These are phyloP conservation scores for Fonsecaea pedrosoi DNA, from an alignment of 2,329 filamentous ascomycete species.

Conservation along the genomic window DNA sequence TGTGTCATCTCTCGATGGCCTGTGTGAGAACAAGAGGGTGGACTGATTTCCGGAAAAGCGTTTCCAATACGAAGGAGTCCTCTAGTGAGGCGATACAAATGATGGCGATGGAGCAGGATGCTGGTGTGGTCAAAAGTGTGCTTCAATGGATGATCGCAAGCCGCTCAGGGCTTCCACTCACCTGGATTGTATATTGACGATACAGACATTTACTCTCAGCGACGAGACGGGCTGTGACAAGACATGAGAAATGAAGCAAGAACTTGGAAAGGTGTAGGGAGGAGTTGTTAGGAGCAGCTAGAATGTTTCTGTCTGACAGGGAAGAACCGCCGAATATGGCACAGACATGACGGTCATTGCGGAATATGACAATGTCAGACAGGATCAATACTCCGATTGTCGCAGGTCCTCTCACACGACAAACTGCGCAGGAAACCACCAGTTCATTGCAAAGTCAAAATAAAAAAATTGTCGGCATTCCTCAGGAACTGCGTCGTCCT, in stretches of 20 bases:
- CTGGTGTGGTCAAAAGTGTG: neutral
- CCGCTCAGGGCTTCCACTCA: neutral
- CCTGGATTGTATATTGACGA: neutral
- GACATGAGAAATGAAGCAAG: neutral
- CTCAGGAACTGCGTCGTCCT: neutral
- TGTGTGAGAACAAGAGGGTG: neutral
- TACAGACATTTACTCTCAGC: neutral
- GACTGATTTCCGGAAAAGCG: neutral
- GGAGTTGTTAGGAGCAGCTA: neutral
- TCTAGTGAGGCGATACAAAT: neutral
- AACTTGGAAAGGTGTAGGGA: neutral
- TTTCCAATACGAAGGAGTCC: neutral
- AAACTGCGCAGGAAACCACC: neutral
- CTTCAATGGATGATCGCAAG: neutral
- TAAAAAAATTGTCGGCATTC: neutral
- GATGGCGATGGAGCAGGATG: neutral
- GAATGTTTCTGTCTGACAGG: neutral
- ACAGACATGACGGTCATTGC: neutral
- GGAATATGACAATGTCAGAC: neutral
- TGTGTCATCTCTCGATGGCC: slow-evolving; percentile 17
- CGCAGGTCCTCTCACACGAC: neutral
- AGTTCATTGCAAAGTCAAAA: neutral
- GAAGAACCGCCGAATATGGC: neutral
- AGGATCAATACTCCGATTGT: neutral
- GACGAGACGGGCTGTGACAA: neutral